Percentiles rank a stretch among this genome's conserved stretches.
These are phyloP conservation scores for Phalaenopsis equestris DNA, from an alignment of 106 monocot species.

Conservation along the genomic window DNA sequence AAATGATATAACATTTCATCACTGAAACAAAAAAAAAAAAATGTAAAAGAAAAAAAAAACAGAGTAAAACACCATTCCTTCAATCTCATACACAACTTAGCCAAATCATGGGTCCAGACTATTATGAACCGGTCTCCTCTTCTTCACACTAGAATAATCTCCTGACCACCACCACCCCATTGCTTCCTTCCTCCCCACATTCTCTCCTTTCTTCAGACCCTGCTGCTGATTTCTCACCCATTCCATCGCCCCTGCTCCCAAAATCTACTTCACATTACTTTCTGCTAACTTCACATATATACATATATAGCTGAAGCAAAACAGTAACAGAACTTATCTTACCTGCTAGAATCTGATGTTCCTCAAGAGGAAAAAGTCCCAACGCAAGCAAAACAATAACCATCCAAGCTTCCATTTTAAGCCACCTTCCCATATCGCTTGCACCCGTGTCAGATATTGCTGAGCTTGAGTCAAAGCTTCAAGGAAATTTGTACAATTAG, in stretches of 20 bases:
- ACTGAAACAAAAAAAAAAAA: too few relatives aligned
- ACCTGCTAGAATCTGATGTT: slow-evolving; percentile 18
- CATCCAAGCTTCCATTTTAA: slow-evolving; percentile 1
- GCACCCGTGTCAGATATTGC: not conserved
- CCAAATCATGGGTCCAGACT: slow-evolving; percentile 21
- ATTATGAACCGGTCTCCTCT: slow-evolving; percentile 22
- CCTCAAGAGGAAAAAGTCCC: slow-evolving; percentile 5
- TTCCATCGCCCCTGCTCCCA: not conserved
- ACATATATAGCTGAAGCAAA: not conserved
- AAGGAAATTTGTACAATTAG: not conserved
- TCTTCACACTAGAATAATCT: slow-evolving; percentile 22
- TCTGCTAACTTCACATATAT: not conserved
- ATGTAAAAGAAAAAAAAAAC: too few relatives aligned
- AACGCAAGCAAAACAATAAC: slow-evolving; percentile 4
- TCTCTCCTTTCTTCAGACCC: not conserved
- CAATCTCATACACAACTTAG: not conserved
- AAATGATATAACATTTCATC: too few relatives aligned
- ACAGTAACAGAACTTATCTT: not conserved
- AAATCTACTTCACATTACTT: not conserved
- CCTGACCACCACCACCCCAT: slow-evolving; percentile 19
- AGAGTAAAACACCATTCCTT: too few relatives aligned
- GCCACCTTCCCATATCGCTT: not conserved
- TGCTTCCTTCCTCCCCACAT: slow-evolving; percentile 3
- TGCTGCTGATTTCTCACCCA: not conserved
- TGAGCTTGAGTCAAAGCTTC: not conserved